Conservation (phyloP, 2,329 filamentous ascomycete species). For the Microdochium nivale region DNA sequence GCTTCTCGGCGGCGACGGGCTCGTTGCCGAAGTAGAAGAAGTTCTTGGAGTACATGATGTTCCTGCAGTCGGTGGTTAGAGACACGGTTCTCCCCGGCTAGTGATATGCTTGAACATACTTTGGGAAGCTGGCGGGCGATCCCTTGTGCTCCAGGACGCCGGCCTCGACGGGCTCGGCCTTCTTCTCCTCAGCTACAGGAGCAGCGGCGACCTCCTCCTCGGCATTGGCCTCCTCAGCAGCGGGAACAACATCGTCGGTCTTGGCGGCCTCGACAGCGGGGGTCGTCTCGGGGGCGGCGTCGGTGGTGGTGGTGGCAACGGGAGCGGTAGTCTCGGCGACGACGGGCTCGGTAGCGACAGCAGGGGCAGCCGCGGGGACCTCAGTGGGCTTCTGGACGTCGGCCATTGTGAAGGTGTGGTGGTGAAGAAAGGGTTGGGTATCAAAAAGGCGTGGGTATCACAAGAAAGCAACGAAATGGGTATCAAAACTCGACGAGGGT, state of each 20-base stretch:
- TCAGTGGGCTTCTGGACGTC: conserved; percentile 64
- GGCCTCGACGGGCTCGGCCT: conserved; percentile 67
- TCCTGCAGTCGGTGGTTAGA: conserved; percentile 40
- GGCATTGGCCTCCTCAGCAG: conserved; percentile 21
- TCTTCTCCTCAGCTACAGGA: conserved; percentile 26
- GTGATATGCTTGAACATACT: conserved; percentile 50
- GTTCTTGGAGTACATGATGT: conserved; percentile 84
- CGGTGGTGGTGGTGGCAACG: conserved; percentile 12
- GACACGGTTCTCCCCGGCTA: conserved; percentile 1
- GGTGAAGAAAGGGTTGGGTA: conserved; percentile 23
- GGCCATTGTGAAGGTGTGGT: conserved; percentile 51
- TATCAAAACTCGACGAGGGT: conserved; percentile 17
- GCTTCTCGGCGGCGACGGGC: conserved; percentile 62
- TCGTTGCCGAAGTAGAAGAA: conserved; percentile 83
- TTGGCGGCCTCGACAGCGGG: conserved; percentile 27
- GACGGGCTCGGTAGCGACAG: conserved; percentile 25
- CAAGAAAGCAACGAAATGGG: conserved; percentile 33
- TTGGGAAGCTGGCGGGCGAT: conserved; percentile 70
- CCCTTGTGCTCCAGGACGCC: conserved; percentile 86
- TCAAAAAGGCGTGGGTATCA: conserved; percentile 36
- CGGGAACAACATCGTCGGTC: conserved; percentile 25
- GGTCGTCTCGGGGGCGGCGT: conserved; percentile 7
- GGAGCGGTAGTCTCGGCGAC: conserved; percentile 16
- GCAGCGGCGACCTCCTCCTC: conserved; percentile 4
- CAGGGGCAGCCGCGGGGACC: conserved; percentile 41